Conservation (phyloP, 306 rosid genomes). For the Cyamopsis tetragonoloba region DNA sequence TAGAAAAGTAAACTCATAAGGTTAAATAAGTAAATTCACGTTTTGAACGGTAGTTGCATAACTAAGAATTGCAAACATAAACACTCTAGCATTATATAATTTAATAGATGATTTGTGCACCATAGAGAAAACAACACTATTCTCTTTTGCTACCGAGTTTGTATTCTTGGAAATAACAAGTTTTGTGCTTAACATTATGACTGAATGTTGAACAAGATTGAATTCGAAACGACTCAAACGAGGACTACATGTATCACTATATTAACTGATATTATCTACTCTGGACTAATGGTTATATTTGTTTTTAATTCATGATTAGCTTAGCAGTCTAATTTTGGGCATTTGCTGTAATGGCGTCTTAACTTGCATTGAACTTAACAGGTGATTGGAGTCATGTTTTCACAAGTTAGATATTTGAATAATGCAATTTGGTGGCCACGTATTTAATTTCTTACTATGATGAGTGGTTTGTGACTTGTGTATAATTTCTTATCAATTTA, state of each 20-base stretch:
- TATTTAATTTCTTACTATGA: neutral
- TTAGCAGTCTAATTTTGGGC: neutral
- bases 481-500: neutral
- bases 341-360: neutral
- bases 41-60: too few species aligned
- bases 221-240: too few species aligned
- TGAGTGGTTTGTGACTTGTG: neutral
- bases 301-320: neutral
- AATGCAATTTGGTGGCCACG: neutral
- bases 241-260: neutral
- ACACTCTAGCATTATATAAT: too few species aligned
- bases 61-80: too few species aligned
- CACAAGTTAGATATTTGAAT: neutral
- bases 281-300: neutral
- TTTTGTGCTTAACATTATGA: neutral
- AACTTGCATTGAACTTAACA: neutral
- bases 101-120: too few species aligned
- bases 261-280: neutral
- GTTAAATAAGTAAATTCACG: too few species aligned
- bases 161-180: neutral
- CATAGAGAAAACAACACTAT: too few species aligned
- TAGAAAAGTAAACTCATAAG: too few species aligned
- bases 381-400: neutral
- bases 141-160: neutral
- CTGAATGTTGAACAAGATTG: neutral